Conservation (phyloP, 1,284 basidiomycete species). For the Leccinum fallax region DNA sequence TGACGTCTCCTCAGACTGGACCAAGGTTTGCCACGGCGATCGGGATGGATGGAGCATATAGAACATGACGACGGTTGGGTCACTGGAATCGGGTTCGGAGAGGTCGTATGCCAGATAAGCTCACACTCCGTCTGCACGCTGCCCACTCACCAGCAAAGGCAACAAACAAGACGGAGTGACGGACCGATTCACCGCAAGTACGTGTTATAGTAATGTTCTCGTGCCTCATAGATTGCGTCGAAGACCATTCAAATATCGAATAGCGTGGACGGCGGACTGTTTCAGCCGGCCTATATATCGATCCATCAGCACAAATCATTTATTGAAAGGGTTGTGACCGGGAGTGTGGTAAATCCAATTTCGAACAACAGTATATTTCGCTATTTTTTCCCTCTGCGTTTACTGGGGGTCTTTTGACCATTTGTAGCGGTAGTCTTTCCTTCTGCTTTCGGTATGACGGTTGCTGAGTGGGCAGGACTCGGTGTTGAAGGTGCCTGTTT, state of each 20-base stretch:
- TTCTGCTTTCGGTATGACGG: constrained; percentile 15
- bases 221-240: neutral
- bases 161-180: neutral
- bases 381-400: constrained; percentile 32
- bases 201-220: neutral
- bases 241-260: neutral
- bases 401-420: constrained; percentile 26
- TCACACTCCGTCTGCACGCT: neutral
- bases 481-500: constrained; percentile 7
- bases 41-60: neutral
- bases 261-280: neutral
- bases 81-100: too few relatives aligned
- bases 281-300: neutral
- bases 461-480: neutral
- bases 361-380: neutral
- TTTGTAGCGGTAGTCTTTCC: constrained; percentile 19
- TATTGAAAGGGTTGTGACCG: neutral
- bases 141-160: neutral
- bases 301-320: neutral
- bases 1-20: neutral
- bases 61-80: too few relatives aligned
- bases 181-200: neutral
- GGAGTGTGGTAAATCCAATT: neutral
- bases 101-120: too few relatives aligned
- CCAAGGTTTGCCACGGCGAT: neutral